Conservation (phyloP, 1,139 yeast species). For the Candida sp. region DNA sequence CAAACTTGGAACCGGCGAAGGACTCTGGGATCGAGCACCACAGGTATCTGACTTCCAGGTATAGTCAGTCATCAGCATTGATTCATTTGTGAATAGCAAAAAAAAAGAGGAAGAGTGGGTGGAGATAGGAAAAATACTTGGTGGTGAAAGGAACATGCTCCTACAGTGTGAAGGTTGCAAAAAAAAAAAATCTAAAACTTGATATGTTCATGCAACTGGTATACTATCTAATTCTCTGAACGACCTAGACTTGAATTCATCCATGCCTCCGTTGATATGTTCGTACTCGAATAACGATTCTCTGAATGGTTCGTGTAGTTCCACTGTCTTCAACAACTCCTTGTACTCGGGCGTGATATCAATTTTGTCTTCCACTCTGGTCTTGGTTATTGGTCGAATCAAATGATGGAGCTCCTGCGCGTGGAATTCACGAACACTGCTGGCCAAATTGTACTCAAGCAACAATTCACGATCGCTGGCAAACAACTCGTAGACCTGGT, state of each 20-base stretch:
- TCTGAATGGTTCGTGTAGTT: constrained; percentile 30
- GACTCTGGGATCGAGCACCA: constrained; percentile 3
- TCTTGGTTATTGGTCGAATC: constrained; percentile 11
- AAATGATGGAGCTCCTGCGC: constrained; percentile 17
- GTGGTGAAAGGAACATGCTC: too few relatives aligned
- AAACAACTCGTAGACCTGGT: constrained; percentile 18
- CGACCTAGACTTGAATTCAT: constrained; percentile 6
- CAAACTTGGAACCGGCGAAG: constrained; percentile 7
- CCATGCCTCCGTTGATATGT: constrained; percentile 7
- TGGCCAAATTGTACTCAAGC: constrained; percentile 21
- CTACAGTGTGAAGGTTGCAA: background rate
- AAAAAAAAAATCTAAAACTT: constrained; percentile 3
- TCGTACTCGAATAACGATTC: constrained; percentile 33
- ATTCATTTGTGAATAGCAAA: background rate
- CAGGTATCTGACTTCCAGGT: background rate
- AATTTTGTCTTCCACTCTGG: constrained; percentile 9
- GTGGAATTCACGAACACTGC: constrained; percentile 19
- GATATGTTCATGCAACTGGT: constrained; percentile 2
- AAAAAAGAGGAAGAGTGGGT: background rate
- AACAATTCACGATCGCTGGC: constrained; percentile 18
- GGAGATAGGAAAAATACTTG: background rate
- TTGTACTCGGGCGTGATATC: constrained; percentile 3
- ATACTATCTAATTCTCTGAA: constrained; percentile 8
- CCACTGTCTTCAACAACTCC: constrained; percentile 16
- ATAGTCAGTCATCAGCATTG: constrained; percentile 1